Percentiles rank a stretch among this genome's conserved stretches.
Conservation (phyloP, 345 rosid species). For the Microcos paniculata region DNA sequence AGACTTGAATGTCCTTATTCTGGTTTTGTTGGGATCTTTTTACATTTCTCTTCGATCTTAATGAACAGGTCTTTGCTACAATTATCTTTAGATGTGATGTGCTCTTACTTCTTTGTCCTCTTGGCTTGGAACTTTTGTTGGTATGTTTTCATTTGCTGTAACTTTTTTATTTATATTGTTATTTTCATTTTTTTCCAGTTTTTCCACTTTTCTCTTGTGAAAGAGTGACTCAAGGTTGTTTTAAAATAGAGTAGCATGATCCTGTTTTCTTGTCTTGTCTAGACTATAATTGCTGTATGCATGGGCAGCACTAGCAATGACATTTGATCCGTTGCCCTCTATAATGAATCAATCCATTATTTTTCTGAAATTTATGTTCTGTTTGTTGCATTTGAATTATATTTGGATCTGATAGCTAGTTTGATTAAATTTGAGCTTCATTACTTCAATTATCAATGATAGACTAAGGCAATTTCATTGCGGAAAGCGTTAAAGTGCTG, state of each 20-base stretch:
- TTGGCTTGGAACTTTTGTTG: constrained; percentile 78
- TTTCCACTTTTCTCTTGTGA: not conserved
- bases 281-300: not conserved
- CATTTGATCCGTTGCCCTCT: not conserved
- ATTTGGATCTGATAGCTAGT: not conserved
- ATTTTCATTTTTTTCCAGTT: not conserved
- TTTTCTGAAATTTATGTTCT: not conserved
- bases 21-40: constrained; percentile 23
- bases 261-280: not conserved
- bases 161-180: not conserved
- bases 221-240: not conserved
- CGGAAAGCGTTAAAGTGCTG: constrained; percentile 64
- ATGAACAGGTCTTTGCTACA: constrained; percentile 66
- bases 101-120: constrained; percentile 75
- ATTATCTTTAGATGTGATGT: constrained; percentile 82
- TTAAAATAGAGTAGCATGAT: not conserved
- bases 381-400: not conserved
- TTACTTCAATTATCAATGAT: constrained; percentile 30
- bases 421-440: constrained; percentile 28
- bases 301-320: not conserved
- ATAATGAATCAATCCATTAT: not conserved
- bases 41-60: constrained; percentile 16
- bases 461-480: constrained; percentile 77
- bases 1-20: not conserved
- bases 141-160: constrained; percentile 42